phyloP scores from a whole-genome alignment of 2,329 filamentous ascomycete genomes.

The Albifimbria verrucaria region DNA sequence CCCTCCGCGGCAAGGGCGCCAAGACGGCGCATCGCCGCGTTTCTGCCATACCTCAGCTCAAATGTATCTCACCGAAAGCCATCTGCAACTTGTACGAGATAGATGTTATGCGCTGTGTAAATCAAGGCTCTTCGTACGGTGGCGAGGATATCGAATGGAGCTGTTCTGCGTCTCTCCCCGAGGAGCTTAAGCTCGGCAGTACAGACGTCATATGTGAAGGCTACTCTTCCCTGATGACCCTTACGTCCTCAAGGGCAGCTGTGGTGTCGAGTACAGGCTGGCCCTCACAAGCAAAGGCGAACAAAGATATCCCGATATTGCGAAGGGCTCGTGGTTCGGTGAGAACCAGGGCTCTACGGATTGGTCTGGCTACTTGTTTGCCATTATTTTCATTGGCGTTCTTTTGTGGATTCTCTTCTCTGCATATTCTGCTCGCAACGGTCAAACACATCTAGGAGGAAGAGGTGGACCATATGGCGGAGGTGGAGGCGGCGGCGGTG shows the following conservation, averaged over 20 bases:
- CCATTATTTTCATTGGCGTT: constrained; percentile 58
- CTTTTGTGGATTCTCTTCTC: constrained; percentile 60
- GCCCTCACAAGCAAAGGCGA: constrained; percentile 75
- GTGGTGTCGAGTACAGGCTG: constrained; percentile 85
- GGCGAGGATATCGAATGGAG: constrained; percentile 86
- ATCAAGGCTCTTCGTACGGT: constrained; percentile 77
- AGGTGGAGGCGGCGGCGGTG: constrained; percentile 37
- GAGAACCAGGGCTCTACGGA: constrained; percentile 26
- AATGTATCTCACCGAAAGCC: constrained; percentile 65
- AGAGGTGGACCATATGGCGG: constrained; percentile 34
- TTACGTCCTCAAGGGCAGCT: constrained; percentile 87
- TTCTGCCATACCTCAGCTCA: constrained; percentile 71
- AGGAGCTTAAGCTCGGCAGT: constrained; percentile 67
- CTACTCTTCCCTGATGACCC: constrained; percentile 74
- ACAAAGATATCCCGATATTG: constrained; percentile 60
- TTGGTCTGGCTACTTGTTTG: constrained; percentile 50
- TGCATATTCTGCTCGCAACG: constrained; percentile 33
- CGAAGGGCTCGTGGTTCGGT: constrained; percentile 32
- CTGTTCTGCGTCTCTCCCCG: constrained; percentile 63
- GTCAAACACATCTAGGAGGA: constrained; percentile 16
- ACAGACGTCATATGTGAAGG: constrained; percentile 95
- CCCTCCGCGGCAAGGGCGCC: constrained; percentile 61
- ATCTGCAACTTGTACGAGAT: constrained; percentile 69
- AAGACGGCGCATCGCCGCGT: constrained; percentile 75
- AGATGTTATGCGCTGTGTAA: constrained; percentile 85